Evolutionary conservation across 805 yeast genomes (phyloP), one percentile per base, ranked within the genome.

Genomic region (Barnettozyma populi): DNA sequence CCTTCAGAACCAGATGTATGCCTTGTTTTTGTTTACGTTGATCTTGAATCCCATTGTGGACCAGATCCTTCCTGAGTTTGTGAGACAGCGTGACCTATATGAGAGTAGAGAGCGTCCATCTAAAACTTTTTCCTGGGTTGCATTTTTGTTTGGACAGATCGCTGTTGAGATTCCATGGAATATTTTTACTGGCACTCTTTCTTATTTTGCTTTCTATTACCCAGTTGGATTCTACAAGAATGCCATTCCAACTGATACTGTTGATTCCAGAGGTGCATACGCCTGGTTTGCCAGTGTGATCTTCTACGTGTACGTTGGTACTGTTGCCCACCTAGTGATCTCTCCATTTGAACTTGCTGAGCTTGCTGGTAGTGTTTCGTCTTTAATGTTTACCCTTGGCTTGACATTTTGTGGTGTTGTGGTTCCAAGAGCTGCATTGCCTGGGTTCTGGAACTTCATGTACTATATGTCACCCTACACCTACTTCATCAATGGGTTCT

Each of bases 381-480:
- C 76, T 29, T 57, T 84, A 53, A 61, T 80, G 52, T 82, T 79
- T 63, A 78, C 84, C 2, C 67, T 83, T 71, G 69, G 79, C 24
- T 68, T 86, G 64, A 75, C 77, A 45, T 84, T 85, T 75, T 83
- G 89, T 73, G 95, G 94, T 73, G 87, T 83, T 42, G 68, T 86
- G 67, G 79, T 77, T 11, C 69, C 76, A 18, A 74, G 79, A 49
- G 67, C 69, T 11, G 65, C 63, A 25, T 60, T 82, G 68, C 85
- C 85, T 21, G 79, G 87, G n/a, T 86, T 86, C 70, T 82, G 90
- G 89, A 70, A 74, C 36, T 85, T 83, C 71, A 80, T 85, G 87
- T 84, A 83, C 72, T 72, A 89, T 59, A 74, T 71, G 16, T 78
- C 82, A 23, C 90, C 92, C 19, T 68, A 82, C 50, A 80, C 88